These are phyloP conservation scores for Symbiodinium pilosum DNA, from an alignment of 73 alveolate species.

Conservation along the genomic window DNA sequence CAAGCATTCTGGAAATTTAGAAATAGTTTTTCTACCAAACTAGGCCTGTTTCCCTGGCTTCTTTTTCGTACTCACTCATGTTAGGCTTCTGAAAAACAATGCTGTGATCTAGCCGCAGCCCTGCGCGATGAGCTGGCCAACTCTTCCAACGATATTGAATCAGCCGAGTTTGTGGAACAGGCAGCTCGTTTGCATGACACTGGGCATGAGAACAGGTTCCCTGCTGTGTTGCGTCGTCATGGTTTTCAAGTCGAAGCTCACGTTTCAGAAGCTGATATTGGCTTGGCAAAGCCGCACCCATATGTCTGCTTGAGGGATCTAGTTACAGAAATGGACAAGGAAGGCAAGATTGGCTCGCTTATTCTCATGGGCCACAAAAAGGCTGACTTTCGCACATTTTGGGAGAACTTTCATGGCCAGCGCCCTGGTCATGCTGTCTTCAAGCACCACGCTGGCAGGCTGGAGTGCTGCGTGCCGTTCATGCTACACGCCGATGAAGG, in stretches of 20 bases:
- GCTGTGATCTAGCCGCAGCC: conserved; percentile 1
- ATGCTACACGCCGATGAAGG: conserved; percentile 29
- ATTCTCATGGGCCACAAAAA: neutral
- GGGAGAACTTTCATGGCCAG: neutral
- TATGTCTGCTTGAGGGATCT: neutral
- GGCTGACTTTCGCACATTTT: neutral
- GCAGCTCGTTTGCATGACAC: neutral
- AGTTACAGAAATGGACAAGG: neutral
- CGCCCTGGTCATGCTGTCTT: neutral
- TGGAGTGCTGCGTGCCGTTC: conserved; percentile 2
- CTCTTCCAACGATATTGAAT: neutral
- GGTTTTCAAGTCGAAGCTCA: neutral
- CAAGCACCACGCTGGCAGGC: neutral
- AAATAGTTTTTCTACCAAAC: neutral
- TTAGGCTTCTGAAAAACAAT: neutral
- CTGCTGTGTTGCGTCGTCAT: neutral
- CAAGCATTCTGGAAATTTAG: neutral
- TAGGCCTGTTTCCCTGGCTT: too few species aligned
- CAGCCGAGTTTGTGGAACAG: neutral
- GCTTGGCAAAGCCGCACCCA: neutral
- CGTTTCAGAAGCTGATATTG: neutral
- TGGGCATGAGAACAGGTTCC: conserved; percentile 26
- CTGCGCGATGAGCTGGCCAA: neutral
- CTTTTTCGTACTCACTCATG: neutral
- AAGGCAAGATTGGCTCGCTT: neutral